Conservation (phyloP, 306 rosid species). For the Casuarina glauca region DNA sequence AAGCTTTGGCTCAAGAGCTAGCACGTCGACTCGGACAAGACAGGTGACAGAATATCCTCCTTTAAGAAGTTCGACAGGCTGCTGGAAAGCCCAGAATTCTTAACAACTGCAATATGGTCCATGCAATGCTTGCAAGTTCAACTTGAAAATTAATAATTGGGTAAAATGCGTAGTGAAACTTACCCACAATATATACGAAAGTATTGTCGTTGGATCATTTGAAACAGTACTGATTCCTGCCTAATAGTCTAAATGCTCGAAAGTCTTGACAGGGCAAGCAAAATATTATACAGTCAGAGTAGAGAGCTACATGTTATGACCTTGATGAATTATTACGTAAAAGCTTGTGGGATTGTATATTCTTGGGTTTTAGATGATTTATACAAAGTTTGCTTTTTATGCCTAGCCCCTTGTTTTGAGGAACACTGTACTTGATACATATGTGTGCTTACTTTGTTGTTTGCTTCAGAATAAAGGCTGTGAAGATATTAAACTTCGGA, state of each 20-base stretch:
- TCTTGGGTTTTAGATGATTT: background rate
- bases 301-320: background rate
- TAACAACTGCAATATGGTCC: background rate
- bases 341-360: background rate
- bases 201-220: background rate
- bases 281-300: background rate
- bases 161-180: background rate
- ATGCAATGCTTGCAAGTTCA: background rate
- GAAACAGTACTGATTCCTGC: background rate
- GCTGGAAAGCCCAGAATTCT: background rate
- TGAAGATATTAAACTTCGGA: background rate
- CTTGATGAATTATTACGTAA: background rate
- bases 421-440: background rate
- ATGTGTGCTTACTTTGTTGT: background rate
- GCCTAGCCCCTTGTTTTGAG: background rate
- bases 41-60: slow-evolving; percentile 26
- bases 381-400: background rate
- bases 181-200: background rate
- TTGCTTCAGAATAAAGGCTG: background rate
- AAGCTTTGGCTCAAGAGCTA: slow-evolving; percentile 51
- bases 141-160: background rate
- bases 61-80: background rate
- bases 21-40: slow-evolving; percentile 53
- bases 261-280: background rate
- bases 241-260: background rate